These are phyloP conservation scores for Camelina hispida DNA, from an alignment of 345 rosid species.

Conservation along the genomic window DNA sequence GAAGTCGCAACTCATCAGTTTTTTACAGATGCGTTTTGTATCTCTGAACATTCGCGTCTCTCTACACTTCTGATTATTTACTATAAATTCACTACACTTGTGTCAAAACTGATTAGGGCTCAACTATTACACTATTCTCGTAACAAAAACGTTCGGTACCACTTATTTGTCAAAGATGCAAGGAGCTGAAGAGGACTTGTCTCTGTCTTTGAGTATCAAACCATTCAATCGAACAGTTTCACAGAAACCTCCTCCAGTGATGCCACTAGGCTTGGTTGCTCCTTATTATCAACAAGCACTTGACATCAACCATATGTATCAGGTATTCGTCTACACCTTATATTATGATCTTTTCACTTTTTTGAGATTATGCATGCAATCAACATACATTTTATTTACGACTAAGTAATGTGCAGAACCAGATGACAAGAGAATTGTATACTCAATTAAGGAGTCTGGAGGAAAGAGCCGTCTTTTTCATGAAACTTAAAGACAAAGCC, in stretches of 20 bases:
- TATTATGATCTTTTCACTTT: background rate
- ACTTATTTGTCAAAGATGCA: background rate
- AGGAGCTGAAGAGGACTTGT: background rate
- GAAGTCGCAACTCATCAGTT: background rate
- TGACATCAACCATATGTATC: background rate
- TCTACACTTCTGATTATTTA: background rate
- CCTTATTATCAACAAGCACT: background rate
- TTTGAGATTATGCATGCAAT: no score
- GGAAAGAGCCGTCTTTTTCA: background rate
- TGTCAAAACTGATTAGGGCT: rapidly evolving
- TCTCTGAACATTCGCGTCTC: slow-evolving; percentile 26
- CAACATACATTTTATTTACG: background rate
- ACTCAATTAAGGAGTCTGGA: background rate
- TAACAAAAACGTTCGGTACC: background rate
- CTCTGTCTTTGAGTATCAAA: background rate
- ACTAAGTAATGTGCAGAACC: background rate
- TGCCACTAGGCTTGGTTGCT: background rate
- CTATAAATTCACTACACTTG: slow-evolving; percentile 26
- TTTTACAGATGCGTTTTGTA: slow-evolving; percentile 5
- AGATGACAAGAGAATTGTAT: background rate
- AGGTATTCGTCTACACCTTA: background rate
- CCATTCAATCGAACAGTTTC: background rate
- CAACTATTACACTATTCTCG: no score
- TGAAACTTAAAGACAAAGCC: background rate
- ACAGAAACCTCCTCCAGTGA: background rate